Evolutionary conservation across 768 basidiomycete species (phyloP), one percentile per base, ranked within the genome.

Genomic region (Leccinum subgranulosum): DNA sequence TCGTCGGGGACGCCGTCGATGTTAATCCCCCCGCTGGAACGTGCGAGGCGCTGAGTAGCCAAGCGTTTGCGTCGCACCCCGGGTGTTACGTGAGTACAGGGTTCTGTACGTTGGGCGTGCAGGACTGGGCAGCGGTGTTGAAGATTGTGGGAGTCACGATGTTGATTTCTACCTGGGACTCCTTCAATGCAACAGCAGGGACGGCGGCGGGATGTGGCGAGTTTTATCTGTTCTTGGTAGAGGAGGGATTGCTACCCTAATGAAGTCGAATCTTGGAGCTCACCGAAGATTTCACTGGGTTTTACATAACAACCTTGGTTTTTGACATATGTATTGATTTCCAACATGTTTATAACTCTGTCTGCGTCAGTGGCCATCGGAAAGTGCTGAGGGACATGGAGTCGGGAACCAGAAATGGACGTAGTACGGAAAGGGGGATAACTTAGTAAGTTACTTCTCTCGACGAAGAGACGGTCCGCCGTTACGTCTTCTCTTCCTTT

Each of bases 81-180:
- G 4, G 39, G 39, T 41, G 39, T 41, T 41, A 41, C 39, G 9
- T 41, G 0, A 51, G 63, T 6, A 80, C 65, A 27, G 80, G 80
- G n/a, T 60, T 81, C 17, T 81, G 79, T 63, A 65, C 61, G 36
- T 56, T 81, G 48, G 60, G 70, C 6, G 62, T 66, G 0, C 49
- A 56, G 5, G 75, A 76, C 48, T 80, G 77, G 79, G 41, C 53
- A 19, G 72, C 61, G 9, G 69, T 80, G 36, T 52, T 79, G 6
- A 59, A 72, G 34, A 76, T 78, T 21, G 67, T 67, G 49, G 28
- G 51, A 4, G 25, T 66, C 0, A 31, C 6, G 43, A 61, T 58
- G 3, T 17, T 66, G 31, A 54, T 67, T n/a, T 58, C 53, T 39
- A 60, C 21, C 33, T 67, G 61, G 66, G 60, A 57, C 2, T 51